Base-by-base conservation (phyloP, 805 yeast genomes). In the Metschnikowia lachancei region DNA sequence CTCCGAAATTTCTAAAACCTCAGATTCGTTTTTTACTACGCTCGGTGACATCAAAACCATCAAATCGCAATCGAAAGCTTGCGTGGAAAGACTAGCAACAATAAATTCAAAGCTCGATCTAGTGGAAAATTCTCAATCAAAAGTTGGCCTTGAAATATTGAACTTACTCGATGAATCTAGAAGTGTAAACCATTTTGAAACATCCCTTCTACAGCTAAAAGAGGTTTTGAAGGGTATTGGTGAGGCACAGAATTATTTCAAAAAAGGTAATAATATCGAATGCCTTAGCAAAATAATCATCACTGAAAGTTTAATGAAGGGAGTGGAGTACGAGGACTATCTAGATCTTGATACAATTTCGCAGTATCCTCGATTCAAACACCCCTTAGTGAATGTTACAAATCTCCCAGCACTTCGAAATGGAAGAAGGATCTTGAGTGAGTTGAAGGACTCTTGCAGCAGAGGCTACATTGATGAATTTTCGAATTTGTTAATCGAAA, bases 21-120 rank as follows among this genome's bases (percentile, higher is more conserved):
- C 97, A 0, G 81, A 82, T 43, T 82, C 91, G 7, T 92, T 94
- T 60, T 90, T 90, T 65, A 81, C 81, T 42, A 91, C 97, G 0
- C 69, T 95, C 45, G 87, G 83, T 44, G 95, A 89, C 52, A 76
- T 94, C 46, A 82, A 82, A 56, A 72, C 70, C 7, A 81, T 91
- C 30, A 78, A 82, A 39, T 59, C 64, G 1, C 78, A 77, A 51
- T 79, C 91, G 2, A 65, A 70, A 11, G 61, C 63, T 11, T 76
- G 90, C 19, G 69, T 84, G 0, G 60, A 63, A 4, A 68, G 74
- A 33, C 69, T 84, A 39, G 61, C 74, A 28, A 57, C 61, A 0
- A 65, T 91, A n/a, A 68, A 73, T 31, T 47, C 57, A 0, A 72
- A 77, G 14, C 61, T 90, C 4, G 61, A 66, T 2, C 47, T 54